These are phyloP conservation scores for Nannizziopsis barbatae DNA, from an alignment of 2,329 filamentous ascomycete genomes.

Conservation along the genomic window DNA sequence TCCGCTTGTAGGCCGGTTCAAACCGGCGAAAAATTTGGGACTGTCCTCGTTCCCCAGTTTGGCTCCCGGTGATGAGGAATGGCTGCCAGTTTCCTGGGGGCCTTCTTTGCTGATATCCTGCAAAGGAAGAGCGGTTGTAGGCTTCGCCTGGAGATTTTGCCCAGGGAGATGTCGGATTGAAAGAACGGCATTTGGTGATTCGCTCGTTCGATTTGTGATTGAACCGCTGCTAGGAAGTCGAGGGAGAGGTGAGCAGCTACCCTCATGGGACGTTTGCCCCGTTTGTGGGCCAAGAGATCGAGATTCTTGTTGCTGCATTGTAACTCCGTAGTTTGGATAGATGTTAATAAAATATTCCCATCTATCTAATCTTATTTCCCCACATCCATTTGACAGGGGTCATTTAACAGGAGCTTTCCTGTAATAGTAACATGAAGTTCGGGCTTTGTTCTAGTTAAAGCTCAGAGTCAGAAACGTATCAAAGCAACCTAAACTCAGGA, in stretches of 20 bases:
- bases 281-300: background rate
- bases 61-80: slow-evolving; percentile 43
- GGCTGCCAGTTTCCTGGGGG: slow-evolving; percentile 57
- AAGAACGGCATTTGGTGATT: slow-evolving; percentile 22
- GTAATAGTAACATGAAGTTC: slow-evolving; percentile 12
- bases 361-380: background rate
- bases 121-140: slow-evolving; percentile 76
- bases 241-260: slow-evolving; percentile 8
- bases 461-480: no score
- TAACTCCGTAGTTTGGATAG: background rate
- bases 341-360: no score
- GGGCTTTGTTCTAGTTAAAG: no score
- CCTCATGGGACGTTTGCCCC: background rate
- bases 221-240: slow-evolving; percentile 23
- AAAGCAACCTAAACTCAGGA: no score
- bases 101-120: slow-evolving; percentile 69
- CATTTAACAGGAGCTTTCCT: slow-evolving; percentile 13
- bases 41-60: slow-evolving; percentile 23
- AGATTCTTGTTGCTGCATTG: background rate
- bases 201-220: slow-evolving; percentile 25
- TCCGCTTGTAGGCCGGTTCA: slow-evolving; percentile 35
- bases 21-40: slow-evolving; percentile 27
- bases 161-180: slow-evolving; percentile 26
- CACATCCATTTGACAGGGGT: slow-evolving; percentile 8
- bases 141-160: slow-evolving; percentile 44